Evolutionary conservation across 2,329 filamentous ascomycete species (phyloP).

Genomic region (Xylaria sp.): DNA sequence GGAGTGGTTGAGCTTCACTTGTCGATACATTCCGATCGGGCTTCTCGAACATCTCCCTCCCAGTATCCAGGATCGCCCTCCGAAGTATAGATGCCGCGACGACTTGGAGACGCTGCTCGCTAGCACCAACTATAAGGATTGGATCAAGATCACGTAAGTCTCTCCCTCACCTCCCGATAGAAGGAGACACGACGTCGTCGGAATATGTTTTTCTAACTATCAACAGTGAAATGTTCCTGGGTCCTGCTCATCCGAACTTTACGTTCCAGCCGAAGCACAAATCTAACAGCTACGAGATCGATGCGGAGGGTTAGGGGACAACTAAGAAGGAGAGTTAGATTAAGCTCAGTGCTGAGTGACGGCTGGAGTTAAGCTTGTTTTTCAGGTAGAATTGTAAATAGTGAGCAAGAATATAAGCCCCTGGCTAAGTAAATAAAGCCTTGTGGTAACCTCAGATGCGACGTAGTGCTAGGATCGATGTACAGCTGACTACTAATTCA

Average conservation of each 20-base stretch:
- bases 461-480: no score
- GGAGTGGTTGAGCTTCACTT: conserved; percentile 94
- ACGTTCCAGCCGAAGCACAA: conserved; percentile 98
- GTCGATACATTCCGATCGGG: conserved; percentile 90
- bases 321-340: neutral
- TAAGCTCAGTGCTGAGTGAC: neutral
- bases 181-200: neutral
- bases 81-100: conserved; percentile 82
- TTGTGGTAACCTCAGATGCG: neutral
- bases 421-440: neutral
- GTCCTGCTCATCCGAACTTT: conserved; percentile 88
- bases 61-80: conserved; percentile 87
- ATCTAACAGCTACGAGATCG: conserved; percentile 87
- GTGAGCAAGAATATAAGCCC: neutral
- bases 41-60: conserved; percentile 89
- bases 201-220: conserved; percentile 20
- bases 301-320: conserved; percentile 71
- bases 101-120: conserved; percentile 94
- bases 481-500: no score
- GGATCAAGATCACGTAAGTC: conserved; percentile 95
- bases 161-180: conserved; percentile 7
- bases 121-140: conserved; percentile 93
- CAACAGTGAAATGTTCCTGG: conserved; percentile 93
- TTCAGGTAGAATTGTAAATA: neutral
- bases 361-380: neutral